Conservation (phyloP, 106 monocot genomes). For the Vanilla planifolia region DNA sequence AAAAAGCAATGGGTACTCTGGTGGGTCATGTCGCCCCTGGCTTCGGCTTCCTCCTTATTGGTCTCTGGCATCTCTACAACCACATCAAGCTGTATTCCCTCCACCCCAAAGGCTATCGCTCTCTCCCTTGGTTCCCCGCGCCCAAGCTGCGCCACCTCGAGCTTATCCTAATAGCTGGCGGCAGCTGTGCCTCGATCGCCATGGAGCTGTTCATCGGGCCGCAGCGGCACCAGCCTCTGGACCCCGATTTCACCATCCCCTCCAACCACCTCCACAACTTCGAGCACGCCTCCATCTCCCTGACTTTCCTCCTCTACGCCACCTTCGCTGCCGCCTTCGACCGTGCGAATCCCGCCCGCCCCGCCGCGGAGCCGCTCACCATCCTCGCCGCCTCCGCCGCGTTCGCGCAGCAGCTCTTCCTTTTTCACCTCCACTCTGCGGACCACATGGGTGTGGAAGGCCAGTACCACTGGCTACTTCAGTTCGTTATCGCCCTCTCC, state of each 20-base stretch:
- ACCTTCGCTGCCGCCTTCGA: constrained; percentile 30
- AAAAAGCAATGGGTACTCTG: constrained; percentile 27
- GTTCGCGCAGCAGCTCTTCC: constrained; percentile 58
- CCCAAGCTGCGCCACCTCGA: constrained; percentile 24
- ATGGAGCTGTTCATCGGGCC: constrained; percentile 69
- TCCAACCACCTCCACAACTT: constrained; percentile 68
- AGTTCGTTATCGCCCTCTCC: constrained; percentile 49
- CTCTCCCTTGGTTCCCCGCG: constrained; percentile 51
- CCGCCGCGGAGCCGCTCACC: constrained; percentile 21
- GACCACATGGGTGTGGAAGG: constrained; percentile 91
- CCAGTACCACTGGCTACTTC: constrained; percentile 71
- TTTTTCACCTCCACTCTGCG: constrained; percentile 78
- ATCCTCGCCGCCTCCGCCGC: constrained; percentile 40
- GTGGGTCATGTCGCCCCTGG: constrained; percentile 58
- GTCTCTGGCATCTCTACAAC: constrained; percentile 61
- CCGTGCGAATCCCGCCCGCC: neutral
- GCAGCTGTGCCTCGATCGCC: constrained; percentile 32
- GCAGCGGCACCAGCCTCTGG: constrained; percentile 42
- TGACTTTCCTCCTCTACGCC: constrained; percentile 40
- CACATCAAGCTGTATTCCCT: constrained; percentile 37
- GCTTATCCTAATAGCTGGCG: constrained; percentile 34
- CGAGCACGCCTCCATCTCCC: constrained; percentile 65
- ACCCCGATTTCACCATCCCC: constrained; percentile 49
- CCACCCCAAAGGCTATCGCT: constrained; percentile 28
- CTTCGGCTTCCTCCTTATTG: constrained; percentile 45